Conservation (phyloP, 163 green algal species). For the Scenedesmus sp. region DNA sequence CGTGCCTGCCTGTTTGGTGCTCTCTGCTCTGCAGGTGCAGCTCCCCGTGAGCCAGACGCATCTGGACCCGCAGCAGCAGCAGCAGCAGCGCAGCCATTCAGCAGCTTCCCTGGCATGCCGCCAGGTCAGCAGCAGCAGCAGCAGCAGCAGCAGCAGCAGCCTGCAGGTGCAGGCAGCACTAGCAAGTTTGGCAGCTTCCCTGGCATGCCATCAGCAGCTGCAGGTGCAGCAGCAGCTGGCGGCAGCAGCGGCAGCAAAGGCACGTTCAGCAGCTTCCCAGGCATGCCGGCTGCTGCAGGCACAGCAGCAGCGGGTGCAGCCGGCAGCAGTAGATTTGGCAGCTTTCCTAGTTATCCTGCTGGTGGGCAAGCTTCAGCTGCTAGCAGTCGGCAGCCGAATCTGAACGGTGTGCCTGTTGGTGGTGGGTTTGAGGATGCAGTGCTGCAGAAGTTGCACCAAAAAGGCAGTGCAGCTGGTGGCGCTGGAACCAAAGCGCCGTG, state of each 20-base stretch:
- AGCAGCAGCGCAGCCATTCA: slow-evolving; percentile 16
- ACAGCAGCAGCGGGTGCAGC: background rate
- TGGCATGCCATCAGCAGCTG: background rate
- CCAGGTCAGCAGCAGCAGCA: background rate
- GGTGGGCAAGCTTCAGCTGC: background rate
- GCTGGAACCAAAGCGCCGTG: background rate
- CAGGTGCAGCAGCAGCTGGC: background rate
- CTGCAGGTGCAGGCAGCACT: background rate
- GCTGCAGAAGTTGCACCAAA: slow-evolving; percentile 35
- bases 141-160: slow-evolving; percentile 14
- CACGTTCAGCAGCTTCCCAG: slow-evolving; percentile 40
- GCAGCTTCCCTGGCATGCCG: slow-evolving; percentile 10
- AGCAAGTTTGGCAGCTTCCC: background rate
- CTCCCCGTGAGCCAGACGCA: background rate
- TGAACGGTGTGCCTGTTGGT: slow-evolving; percentile 3
- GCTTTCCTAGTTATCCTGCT: background rate
- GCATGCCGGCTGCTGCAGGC: background rate
- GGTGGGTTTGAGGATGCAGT: slow-evolving; percentile 28
- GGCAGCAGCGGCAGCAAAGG: background rate
- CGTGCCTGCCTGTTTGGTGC: background rate
- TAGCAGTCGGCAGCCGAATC: background rate
- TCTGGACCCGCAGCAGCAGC: background rate
- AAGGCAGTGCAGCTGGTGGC: background rate
- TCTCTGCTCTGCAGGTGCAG: slow-evolving; percentile 6
- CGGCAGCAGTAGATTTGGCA: background rate